Evolutionary conservation across 2,329 filamentous ascomycete species (phyloP).

Genomic region (Annulohypoxylon truncatum): DNA sequence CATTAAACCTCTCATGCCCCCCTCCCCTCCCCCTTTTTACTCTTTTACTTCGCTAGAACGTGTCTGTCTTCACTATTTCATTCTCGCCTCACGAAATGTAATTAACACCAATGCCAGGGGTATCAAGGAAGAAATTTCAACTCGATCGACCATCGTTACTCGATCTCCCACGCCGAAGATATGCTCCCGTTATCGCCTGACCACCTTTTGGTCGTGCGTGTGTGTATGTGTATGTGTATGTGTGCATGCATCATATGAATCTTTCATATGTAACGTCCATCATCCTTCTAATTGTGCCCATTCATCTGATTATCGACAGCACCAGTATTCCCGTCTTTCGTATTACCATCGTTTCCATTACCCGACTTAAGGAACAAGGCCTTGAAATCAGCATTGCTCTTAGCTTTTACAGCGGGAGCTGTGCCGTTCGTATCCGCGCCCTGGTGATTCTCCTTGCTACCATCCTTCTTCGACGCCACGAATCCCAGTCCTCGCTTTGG

Average conservation of each 20-base stretch:
- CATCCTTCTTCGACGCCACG: conserved; percentile 44
- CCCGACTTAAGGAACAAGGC: conserved; percentile 57
- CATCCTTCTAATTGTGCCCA: conserved; percentile 12
- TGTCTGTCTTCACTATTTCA: neutral
- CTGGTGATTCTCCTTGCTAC: conserved; percentile 37
- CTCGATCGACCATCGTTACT: conserved; percentile 35
- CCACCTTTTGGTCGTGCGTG: conserved; percentile 15
- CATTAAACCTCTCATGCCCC: conserved; percentile 14
- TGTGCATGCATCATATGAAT: conserved; percentile 13
- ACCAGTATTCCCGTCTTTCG: conserved; percentile 12
- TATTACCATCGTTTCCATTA: conserved; percentile 10
- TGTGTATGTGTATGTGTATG: conserved; percentile 12
- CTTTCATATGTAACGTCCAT: conserved; percentile 11
- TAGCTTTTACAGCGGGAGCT: conserved; percentile 48
- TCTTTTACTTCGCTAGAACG: conserved; percentile 3
- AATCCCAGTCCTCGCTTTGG: conserved; percentile 60
- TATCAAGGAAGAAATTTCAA: conserved; percentile 39
- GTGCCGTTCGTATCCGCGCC: conserved; percentile 37
- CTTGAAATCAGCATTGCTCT: conserved; percentile 70
- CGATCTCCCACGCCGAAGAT: conserved; percentile 32
- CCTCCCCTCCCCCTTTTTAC: conserved; percentile 10
- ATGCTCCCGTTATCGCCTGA: conserved; percentile 23
- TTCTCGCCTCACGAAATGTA: conserved; percentile 13
- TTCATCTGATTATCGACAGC: conserved; percentile 16
- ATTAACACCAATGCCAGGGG: conserved; percentile 36